Conservation (phyloP, 2,329 filamentous ascomycete species). For the Penicillium sp. region DNA sequence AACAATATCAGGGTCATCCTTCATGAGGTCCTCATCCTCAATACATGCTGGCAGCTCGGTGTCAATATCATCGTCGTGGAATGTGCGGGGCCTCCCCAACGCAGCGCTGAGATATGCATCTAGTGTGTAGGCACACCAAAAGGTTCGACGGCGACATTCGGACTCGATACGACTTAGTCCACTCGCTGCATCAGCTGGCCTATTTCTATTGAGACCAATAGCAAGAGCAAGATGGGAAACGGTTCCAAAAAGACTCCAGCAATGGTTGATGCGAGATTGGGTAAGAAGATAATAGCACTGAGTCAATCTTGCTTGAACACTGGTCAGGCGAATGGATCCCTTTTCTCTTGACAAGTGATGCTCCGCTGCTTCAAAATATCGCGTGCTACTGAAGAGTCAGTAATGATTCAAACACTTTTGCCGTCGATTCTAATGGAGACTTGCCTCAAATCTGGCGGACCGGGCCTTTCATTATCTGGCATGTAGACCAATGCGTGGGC, state of each 20-base stretch:
- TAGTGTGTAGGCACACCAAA: slow-evolving; percentile 29
- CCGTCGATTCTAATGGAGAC: not conserved
- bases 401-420: not conserved
- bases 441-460: not conserved
- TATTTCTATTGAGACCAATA: slow-evolving; percentile 33
- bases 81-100: slow-evolving; percentile 23
- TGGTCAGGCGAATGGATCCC: slow-evolving; percentile 36
- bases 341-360: slow-evolving; percentile 38
- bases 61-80: slow-evolving; percentile 28
- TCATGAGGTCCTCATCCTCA: not conserved
- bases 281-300: slow-evolving; percentile 41
- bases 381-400: slow-evolving; percentile 12
- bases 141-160: slow-evolving; percentile 22
- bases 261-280: slow-evolving; percentile 40
- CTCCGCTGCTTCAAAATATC: slow-evolving; percentile 31
- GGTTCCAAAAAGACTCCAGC: slow-evolving; percentile 40
- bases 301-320: slow-evolving; percentile 47
- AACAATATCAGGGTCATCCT: not conserved
- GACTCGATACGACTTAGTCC: slow-evolving; percentile 14
- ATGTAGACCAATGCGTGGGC: slow-evolving; percentile 8
- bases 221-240: slow-evolving; percentile 38
- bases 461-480: not conserved
- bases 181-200: slow-evolving; percentile 9
- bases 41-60: slow-evolving; percentile 22
- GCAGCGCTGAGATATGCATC: slow-evolving; percentile 25